Evolutionary conservation across 1,284 basidiomycete species (phyloP), one percentile per base, ranked within the genome.

Genomic region (Flammula alnicola): DNA sequence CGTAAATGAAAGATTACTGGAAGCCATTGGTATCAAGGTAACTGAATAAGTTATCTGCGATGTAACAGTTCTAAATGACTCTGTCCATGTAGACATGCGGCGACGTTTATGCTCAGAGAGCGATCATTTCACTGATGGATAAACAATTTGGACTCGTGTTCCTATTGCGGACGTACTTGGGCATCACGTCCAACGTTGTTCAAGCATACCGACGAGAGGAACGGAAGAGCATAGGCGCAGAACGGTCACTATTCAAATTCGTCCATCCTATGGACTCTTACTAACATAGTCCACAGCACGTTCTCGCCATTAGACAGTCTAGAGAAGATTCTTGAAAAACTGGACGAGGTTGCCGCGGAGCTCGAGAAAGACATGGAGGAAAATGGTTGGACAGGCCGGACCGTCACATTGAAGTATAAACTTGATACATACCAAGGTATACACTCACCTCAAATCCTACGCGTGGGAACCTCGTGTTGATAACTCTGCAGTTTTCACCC

Each of bases 141-240:
- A 91, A 92, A 58, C 84, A 91, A 59, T 89, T 95, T 60, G 88
- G 88, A 5, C 76, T 91, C 29, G 70, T 77, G 22, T 89, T 86
- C 54, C 75, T 95, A 25, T 78, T 94, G 49, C 77, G 79, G 52
- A 87, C 86, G 0, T 81, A 93, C 66, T 81, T 97, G 5, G 95
- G 95, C 3, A 86, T 97, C 33, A 86, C 88, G 1, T 89, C 86
- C 3, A 97, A 94, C 59, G 69, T 79, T 3, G 92, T 97, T 8
- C 74, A 84, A 51, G 86, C 93, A 1, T 75, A 82, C 41, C 79
- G 78, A 54, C 75, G 93, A 52, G 90, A 91, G 57, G 88, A 91
- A 62, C 75, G 90, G 37, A 96, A 95, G 71, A 93, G 91, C 54
- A 91, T 97, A 29, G 94, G 95, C 1, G 83, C 88, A 14, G 95